These are phyloP conservation scores for Cenchrus purpureus DNA, from an alignment of 176 grass and related monocot genomes.

Conservation along the genomic window DNA sequence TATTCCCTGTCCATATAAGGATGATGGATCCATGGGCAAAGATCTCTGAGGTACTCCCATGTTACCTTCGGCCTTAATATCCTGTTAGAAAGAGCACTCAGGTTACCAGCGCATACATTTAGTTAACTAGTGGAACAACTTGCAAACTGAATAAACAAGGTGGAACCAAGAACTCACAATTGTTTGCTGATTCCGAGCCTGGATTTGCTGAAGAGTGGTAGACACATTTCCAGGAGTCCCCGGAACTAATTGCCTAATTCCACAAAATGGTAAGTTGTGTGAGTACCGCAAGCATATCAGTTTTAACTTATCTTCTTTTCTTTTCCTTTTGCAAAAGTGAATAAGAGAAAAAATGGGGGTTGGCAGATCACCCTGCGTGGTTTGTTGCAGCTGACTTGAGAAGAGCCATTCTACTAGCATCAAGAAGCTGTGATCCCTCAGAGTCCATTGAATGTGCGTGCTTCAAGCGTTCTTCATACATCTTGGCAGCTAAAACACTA, in stretches of 20 bases:
- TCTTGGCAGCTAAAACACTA: slow-evolving; percentile 93
- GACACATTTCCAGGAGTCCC: slow-evolving; percentile 81
- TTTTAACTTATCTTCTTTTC: background rate
- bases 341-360: background rate
- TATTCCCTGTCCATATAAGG: slow-evolving; percentile 86
- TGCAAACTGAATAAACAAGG: slow-evolving; percentile 26
- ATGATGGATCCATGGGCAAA: slow-evolving; percentile 89
- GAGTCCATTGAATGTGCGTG: slow-evolving; percentile 79
- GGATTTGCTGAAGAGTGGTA: slow-evolving; percentile 92
- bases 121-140: slow-evolving; percentile 21
- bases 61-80: slow-evolving; percentile 87
- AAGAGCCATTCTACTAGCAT: slow-evolving; percentile 89
- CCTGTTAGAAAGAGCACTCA: slow-evolving; percentile 55
- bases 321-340: slow-evolving; percentile 20
- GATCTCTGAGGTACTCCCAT: slow-evolving; percentile 84
- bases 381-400: slow-evolving; percentile 87
- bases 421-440: slow-evolving; percentile 79
- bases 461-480: slow-evolving; percentile 97
- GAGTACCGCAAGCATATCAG: slow-evolving; percentile 4
- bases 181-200: slow-evolving; percentile 85
- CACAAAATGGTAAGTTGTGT: slow-evolving; percentile 1
- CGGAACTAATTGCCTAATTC: slow-evolving; percentile 76
- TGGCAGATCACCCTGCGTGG: slow-evolving; percentile 68
- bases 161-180: slow-evolving; percentile 57
- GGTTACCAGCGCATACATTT: slow-evolving; percentile 30